Base-by-base conservation (phyloP, 1,284 basidiomycete species). In the Macrocybe sp. region DNA sequence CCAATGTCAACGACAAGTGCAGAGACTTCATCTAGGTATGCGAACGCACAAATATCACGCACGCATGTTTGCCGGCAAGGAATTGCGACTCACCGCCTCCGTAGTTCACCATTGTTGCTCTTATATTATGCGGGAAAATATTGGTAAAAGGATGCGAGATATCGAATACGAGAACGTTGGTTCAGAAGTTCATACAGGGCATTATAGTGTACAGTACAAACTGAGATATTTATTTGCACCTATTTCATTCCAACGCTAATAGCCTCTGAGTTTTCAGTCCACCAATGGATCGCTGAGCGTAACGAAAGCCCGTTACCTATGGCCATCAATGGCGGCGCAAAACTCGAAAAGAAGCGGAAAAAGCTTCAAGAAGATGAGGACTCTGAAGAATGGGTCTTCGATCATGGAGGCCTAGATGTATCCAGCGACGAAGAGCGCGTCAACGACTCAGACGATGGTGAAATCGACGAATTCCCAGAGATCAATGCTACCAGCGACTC, bases 1-100 rank as follows among this genome's bases (percentile, higher is more conserved):
- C 97, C 97, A 61, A 97, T 89, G 71, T 99, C 97, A 47, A 99
- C 73, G 35, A 99, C 97, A 47, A 99, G 74, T 16, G 96, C 97
- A 44, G 93, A 91, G 41, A 99, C 94, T 73, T 95, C 92, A 64
- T 94, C 92, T 92, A 53, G 12, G 36, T 39, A 48, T 41, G 44
- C 37, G 34, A 46, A 36, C 28, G 6, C 4, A 9, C 16, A 44
- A n/a, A 16, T 22, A 22, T 33, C 22, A 45, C 29, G 22, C 35
- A 37, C 29, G 8, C 14, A 12, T 16, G 14, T 16, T 42, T 28
- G 5, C 11, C 30, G n/a, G 31, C 22, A 32, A 33, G 11, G 14
- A 14, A 30, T 43, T 11, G 29, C 41, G 22, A 54, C 79, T 48
- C 58, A 81, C 84, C 85, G 70, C 85, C 84, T 43, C 84, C 84